Percentiles rank a stretch among this genome's conserved stretches.
phyloP scores from a whole-genome alignment of 1,284 basidiomycete species.

The Sporisorium exsertum region DNA sequence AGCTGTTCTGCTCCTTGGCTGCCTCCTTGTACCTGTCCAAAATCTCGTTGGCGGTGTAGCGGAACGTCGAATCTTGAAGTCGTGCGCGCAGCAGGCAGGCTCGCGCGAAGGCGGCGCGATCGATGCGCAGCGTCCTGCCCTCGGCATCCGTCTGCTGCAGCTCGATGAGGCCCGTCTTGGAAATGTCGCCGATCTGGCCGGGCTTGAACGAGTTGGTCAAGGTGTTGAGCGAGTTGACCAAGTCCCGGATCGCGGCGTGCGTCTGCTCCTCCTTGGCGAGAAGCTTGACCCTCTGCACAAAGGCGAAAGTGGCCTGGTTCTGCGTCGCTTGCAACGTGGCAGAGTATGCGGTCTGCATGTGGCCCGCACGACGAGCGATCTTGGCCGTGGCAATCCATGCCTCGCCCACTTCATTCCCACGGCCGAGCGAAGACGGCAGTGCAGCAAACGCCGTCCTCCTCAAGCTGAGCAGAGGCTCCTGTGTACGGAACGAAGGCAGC shows the following conservation, averaged over 20 bases:
- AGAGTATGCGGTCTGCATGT: conserved; percentile 96
- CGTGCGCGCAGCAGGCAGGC: conserved; percentile 87
- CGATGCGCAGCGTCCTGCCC: conserved; percentile 27
- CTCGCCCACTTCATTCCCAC: conserved; percentile 70
- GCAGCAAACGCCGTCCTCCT: conserved; percentile 83
- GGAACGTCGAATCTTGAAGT: conserved; percentile 91
- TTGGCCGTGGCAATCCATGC: conserved; percentile 91
- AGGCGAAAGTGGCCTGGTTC: conserved; percentile 80
- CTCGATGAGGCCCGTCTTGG: conserved; percentile 29
- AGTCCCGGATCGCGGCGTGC: conserved; percentile 86
- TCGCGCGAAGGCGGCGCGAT: conserved; percentile 71
- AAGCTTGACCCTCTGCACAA: conserved; percentile 91
- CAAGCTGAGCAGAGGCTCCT: conserved; percentile 90
- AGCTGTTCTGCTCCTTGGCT: conserved; percentile 72
- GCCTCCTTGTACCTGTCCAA: conserved; percentile 65
- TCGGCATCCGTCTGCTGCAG: conserved; percentile 31
- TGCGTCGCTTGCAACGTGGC: conserved; percentile 91
- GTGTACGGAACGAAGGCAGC: conserved; percentile 89
- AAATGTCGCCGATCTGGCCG: conserved; percentile 16
- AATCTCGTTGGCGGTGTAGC: conserved; percentile 79
- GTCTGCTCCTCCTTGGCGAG: conserved; percentile 83
- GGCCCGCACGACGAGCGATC: conserved; percentile 92
- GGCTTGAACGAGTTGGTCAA: conserved; percentile 36
- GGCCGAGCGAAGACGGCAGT: conserved; percentile 16
- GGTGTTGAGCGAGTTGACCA: conserved; percentile 79